phyloP scores from a whole-genome alignment of 345 rosid species.

The Melastoma malabathricum region DNA sequence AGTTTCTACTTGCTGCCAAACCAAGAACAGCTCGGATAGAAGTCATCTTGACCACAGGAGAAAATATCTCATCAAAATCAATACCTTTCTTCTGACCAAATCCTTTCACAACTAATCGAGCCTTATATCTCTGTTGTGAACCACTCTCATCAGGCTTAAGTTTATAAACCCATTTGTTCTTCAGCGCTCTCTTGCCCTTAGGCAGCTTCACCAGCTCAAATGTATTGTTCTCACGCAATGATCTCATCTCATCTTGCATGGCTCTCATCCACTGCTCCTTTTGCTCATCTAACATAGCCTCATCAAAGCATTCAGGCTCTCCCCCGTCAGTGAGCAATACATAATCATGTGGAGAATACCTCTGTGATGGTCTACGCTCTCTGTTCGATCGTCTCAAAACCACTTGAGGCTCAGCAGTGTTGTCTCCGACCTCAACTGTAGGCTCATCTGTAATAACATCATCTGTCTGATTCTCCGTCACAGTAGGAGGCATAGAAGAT shows the following conservation, averaged over 20 bases:
- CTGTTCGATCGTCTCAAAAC: neutral
- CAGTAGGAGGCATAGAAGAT: neutral
- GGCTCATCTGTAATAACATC: too few relatives aligned
- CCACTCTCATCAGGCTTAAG: neutral
- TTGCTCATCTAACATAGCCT: neutral
- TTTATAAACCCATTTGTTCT: slow-evolving; percentile 1
- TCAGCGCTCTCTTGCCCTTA: neutral
- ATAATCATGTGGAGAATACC: neutral
- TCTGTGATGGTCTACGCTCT: neutral
- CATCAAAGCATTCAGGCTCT: slow-evolving; percentile 2
- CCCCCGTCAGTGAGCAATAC: neutral
- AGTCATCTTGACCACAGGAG: too few relatives aligned
- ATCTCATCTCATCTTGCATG: slow-evolving; percentile 1
- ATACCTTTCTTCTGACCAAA: slow-evolving; percentile 2
- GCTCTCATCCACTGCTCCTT: slow-evolving; percentile 1
- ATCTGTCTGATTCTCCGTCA: too few relatives aligned
- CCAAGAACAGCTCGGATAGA: too few relatives aligned
- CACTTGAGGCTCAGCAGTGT: too few relatives aligned
- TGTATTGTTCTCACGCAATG: neutral
- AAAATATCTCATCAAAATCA: neutral
- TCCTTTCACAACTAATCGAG: slow-evolving; percentile 3
- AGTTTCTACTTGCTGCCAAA: neutral
- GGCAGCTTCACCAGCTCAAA: slow-evolving; percentile 4
- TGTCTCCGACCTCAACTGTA: too few relatives aligned
- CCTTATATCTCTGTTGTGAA: slow-evolving; percentile 3